Percentiles rank a stretch among this genome's conserved stretches.
phyloP scores from a whole-genome alignment of 306 rosid genomes.

The Glycine soja region DNA sequence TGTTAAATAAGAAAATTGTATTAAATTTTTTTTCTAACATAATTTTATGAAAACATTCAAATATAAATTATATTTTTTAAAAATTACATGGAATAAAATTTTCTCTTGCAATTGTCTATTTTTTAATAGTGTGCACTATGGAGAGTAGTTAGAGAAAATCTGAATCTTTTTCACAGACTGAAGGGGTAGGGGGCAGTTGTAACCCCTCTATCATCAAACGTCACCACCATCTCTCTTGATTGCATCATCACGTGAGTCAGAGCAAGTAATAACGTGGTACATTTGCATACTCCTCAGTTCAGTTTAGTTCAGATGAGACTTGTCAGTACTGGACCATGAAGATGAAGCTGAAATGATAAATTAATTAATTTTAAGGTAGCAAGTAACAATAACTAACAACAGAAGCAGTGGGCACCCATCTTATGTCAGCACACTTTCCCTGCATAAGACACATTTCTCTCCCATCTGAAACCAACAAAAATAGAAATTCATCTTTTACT shows the following conservation, averaged over 20 bases:
- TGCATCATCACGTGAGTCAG: constrained; percentile 22
- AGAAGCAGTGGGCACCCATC: background rate
- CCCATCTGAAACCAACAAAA: background rate
- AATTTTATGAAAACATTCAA: too few species aligned
- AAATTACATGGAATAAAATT: too few species aligned
- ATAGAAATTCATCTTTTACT: background rate
- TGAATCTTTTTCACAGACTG: background rate
- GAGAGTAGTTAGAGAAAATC: background rate
- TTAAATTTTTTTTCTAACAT: too few species aligned
- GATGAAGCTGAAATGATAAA: background rate
- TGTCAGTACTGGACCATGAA: background rate
- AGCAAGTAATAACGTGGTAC: background rate
- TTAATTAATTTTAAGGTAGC: background rate
- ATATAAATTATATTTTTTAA: too few species aligned
- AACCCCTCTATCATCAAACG: constrained; percentile 27
- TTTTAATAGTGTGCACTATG: too few species aligned
- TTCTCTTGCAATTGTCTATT: too few species aligned
- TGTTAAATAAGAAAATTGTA: too few species aligned
- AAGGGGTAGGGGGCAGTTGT: constrained; percentile 31
- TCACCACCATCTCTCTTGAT: constrained; percentile 4
- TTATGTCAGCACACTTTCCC: background rate
- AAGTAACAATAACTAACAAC: constrained; percentile 9
- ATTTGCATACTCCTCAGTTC: background rate
- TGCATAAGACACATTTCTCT: background rate
- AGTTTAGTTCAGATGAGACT: constrained; percentile 21